A percentile compares a stretch with the other conserved stretches of the same genome.
Conservation (phyloP, 352 stramenopile species). For the Phytophthora pluvialis region DNA sequence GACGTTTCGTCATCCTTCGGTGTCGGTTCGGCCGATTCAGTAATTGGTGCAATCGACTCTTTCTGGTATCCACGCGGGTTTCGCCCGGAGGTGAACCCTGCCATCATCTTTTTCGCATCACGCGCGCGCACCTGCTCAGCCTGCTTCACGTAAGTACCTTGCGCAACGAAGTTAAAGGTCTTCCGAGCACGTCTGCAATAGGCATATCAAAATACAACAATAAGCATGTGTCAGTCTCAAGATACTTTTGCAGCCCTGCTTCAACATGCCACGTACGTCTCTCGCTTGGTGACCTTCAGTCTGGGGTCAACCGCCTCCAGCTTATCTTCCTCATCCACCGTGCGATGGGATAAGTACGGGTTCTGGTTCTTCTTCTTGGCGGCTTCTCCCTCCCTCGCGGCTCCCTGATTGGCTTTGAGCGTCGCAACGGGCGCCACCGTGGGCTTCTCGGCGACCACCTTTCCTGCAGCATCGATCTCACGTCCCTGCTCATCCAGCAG, state of each 20-base stretch:
- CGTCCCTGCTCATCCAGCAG: conserved; percentile 81
- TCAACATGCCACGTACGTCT: conserved; percentile 63
- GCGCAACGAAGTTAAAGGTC: conserved; percentile 83
- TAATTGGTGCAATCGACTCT: conserved; percentile 72
- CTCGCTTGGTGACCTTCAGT: conserved; percentile 76
- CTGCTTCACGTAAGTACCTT: conserved; percentile 89
- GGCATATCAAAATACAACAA: conserved; percentile 16
- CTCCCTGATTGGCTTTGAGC: conserved; percentile 59
- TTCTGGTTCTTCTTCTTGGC: conserved; percentile 59
- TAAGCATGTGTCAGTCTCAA: conserved; percentile 23
- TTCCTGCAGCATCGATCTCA: conserved; percentile 76
- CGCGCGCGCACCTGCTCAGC: conserved; percentile 80
- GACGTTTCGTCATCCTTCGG: conserved; percentile 23
- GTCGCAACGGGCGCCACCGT: conserved; percentile 50
- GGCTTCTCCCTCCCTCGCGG: conserved; percentile 22
- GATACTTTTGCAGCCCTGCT: conserved; percentile 11
- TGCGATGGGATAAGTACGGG: conserved; percentile 81
- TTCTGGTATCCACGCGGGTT: conserved; percentile 88
- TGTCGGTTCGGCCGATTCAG: conserved; percentile 42
- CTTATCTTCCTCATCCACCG: conserved; percentile 76
- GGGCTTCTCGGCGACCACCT: conserved; percentile 63
- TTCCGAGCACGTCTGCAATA: conserved; percentile 69
- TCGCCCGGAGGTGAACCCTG: conserved; percentile 83
- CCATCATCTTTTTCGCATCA: conserved; percentile 89
- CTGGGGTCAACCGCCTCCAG: conserved; percentile 75